Evolutionary conservation across 257 asterid species (phyloP), one percentile per base, ranked within the genome.

Genomic region (Forsythia viridissima): DNA sequence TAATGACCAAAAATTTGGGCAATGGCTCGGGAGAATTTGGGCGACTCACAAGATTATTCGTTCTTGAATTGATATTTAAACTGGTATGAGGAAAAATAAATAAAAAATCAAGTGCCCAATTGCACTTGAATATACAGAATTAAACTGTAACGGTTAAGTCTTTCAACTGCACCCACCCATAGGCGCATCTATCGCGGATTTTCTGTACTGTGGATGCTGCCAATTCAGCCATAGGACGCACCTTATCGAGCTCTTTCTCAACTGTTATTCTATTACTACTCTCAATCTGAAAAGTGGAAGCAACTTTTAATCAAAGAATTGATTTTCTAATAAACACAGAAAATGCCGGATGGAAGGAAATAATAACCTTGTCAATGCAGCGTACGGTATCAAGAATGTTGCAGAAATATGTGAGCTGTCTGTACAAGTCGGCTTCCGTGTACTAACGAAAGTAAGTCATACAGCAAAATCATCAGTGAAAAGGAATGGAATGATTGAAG

Each of bases 361-460:
- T 24, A 9, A 59, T 59, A 6, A 93, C 99, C 99, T 90, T 92
- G 59, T 87, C 90, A 78, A 92, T 83, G 88, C 94, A 91, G 86
- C 94, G 97, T 0, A 82, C 88, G 1, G 97, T 87, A 76, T 93
- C 99, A 80, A 93, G 80, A 66, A 79, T 83, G 88, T 88, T 80
- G 90, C 94, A 91, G 87, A 93, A 96, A 77, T 91, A 96, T 18
- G 93, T 59, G 38, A 96, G 95, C 84, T 96, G 99, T 81, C 87
- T 90, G 90, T 96, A 96, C 74, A 96, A 87, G 80, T 96, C 95
- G 55, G 92, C 93, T 84, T 96, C 99, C 21, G 94, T 87, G 85
- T 88, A 93, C 99, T 96, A 75, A 76, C 57, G 75, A 24, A 6
- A 67, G 81, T 74, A 76, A 75, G 66, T 70, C 12, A 75, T 77